These are phyloP conservation scores for Boletus bicolor DNA, from an alignment of 768 basidiomycete species.

Conservation along the genomic window DNA sequence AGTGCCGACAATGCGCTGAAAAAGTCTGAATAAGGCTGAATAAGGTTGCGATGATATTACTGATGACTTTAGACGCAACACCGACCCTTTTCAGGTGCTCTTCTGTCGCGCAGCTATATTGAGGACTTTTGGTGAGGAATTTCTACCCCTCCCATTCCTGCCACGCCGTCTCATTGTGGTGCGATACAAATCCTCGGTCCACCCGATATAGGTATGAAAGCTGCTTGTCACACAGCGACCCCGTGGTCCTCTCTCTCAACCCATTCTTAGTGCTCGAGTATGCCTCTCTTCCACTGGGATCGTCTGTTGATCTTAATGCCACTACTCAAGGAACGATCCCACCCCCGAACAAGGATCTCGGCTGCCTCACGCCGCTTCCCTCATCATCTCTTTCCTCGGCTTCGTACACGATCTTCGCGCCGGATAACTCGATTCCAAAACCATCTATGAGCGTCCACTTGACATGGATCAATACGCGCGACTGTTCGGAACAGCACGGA, in stretches of 20 bases:
- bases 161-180: background rate
- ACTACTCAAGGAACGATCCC: slow-evolving; percentile 72
- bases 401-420: slow-evolving; percentile 93
- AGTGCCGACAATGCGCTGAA: too few species aligned
- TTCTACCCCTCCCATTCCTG: slow-evolving; percentile 3
- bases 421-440: slow-evolving; percentile 78
- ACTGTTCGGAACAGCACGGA: slow-evolving; percentile 86
- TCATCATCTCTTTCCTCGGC: slow-evolving; percentile 84
- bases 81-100: background rate
- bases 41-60: too few species aligned
- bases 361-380: slow-evolving; percentile 81
- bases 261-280: slow-evolving; percentile 98
- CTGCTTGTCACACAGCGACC: slow-evolving; percentile 85
- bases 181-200: background rate
- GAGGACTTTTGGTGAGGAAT: slow-evolving; percentile 87
- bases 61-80: background rate
- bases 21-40: too few species aligned
- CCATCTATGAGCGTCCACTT: slow-evolving; percentile 70
- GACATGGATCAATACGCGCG: slow-evolving; percentile 95
- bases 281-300: slow-evolving; percentile 26
- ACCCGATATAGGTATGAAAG: slow-evolving; percentile 67
- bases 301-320: background rate
- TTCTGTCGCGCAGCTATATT: slow-evolving; percentile 62
- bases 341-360: slow-evolving; percentile 83
- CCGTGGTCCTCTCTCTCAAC: slow-evolving; percentile 91